Evolutionary conservation across 2,329 filamentous ascomycete species (phyloP).

Genomic region (Nothopassalora personata): DNA sequence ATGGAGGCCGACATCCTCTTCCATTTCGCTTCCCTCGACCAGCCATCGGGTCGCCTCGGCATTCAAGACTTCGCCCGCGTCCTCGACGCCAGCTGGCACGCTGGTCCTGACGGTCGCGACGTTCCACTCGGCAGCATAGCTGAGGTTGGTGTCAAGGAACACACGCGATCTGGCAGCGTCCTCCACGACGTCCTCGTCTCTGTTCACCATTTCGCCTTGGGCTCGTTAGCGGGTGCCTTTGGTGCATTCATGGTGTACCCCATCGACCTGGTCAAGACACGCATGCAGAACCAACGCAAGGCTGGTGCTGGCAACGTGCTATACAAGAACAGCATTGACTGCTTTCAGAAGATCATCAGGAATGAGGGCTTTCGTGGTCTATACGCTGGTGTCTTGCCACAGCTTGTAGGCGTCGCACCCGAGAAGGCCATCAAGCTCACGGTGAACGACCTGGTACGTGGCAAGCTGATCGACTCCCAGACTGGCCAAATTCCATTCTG

Average conservation of each 20-base stretch:
- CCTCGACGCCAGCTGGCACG: slow-evolving; percentile 86
- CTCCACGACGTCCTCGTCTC: slow-evolving; percentile 67
- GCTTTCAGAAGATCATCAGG: slow-evolving; percentile 82
- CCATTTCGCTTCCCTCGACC: slow-evolving; percentile 91
- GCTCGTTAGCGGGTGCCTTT: slow-evolving; percentile 88
- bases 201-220: slow-evolving; percentile 82
- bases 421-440: slow-evolving; percentile 99
- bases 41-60: slow-evolving; percentile 77
- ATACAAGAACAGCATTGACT: slow-evolving; percentile 97
- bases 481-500: slow-evolving; percentile 64
- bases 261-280: slow-evolving; percentile 96
- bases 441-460: slow-evolving; percentile 88
- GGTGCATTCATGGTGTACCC: slow-evolving; percentile 99
- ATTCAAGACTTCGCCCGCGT: slow-evolving; percentile 89
- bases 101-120: slow-evolving; percentile 40
- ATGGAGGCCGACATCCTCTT: slow-evolving; percentile 99
- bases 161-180: slow-evolving; percentile 52
- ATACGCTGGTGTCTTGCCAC: slow-evolving; percentile 90
- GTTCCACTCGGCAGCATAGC: slow-evolving; percentile 44
- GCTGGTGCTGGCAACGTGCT: slow-evolving; percentile 76
- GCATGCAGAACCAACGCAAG: slow-evolving; percentile 93
- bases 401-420: slow-evolving; percentile 95
- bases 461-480: slow-evolving; percentile 66
- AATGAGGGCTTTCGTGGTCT: slow-evolving; percentile 87
- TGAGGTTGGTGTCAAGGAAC: slow-evolving; percentile 49